Evolutionary conservation across 2,329 filamentous ascomycete species (phyloP), one percentile per base, ranked within the genome.

Genomic region (Aspergillus costaricaensis): DNA sequence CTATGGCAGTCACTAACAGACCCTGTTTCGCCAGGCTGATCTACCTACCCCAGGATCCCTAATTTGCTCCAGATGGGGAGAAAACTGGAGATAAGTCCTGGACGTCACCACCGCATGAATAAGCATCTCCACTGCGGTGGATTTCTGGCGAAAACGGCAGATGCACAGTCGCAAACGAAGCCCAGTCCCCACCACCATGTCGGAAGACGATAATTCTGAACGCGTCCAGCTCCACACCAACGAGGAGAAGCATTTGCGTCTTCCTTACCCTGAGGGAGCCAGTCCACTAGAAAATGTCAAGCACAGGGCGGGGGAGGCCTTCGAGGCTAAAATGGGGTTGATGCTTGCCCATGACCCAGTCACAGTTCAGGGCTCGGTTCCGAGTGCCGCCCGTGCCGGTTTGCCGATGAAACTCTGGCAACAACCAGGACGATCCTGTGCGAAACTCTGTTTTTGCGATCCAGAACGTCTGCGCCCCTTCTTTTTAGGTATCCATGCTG

Each of bases 371-470:
- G 57, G 56, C 27, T 58, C 54, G 38, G 52, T 36, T 62, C 63
- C 52, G 57, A 56, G 44, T 51, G 55, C 63, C 60, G 64, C 64
- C 60, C 54, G 69, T 74, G 72, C 72, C 70, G 72, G 70, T 73
- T 73, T 74, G 69, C 71, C 71, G 72, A 72, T 57, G 41, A 44
- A 58, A 57, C 59, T 44, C 17, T 47, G 39, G 32, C 32, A 36
- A 36, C 32, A 36, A 36, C 32, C 4, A 36, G 32, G 32, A 15
- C 32, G 32, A 36, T 36, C 32, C 32, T 36, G 32, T 36, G 32
- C 5, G 32, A 36, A 36, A 36, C 32, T 36, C 12, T 36, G 32
- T 36, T 53, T 17, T 17, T n/a, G 41, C 41, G 2, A 43, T 49
- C 44, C 44, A 27, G 23, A 49, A 49, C 44, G 14, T 27, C 21